phyloP scores from a whole-genome alignment of 371 early-diverging fungal species.

The Mortierella polycephala region DNA sequence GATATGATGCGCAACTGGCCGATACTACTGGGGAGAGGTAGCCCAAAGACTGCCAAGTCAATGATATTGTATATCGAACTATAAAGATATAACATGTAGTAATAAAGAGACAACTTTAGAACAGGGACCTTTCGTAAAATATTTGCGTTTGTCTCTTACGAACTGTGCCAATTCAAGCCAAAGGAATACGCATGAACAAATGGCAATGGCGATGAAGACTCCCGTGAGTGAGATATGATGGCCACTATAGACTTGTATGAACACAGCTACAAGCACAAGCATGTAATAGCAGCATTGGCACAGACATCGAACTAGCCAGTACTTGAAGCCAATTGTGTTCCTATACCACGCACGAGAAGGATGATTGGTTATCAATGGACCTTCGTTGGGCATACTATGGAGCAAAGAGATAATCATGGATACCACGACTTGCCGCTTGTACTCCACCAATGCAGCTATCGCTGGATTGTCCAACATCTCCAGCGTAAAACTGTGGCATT shows the following conservation, averaged over 20 bases:
- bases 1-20: background rate
- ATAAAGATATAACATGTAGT: background rate
- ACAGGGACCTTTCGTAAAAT: background rate
- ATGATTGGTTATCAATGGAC: too few species aligned
- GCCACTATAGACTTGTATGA: conserved; percentile 3
- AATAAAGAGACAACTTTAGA: too few species aligned
- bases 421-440: background rate
- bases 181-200: background rate
- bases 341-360: background rate
- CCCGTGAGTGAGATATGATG: background rate
- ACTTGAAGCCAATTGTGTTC: conserved; percentile 3
- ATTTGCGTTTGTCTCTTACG: background rate
- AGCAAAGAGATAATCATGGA: background rate
- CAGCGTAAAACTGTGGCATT: background rate
- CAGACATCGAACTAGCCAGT: conserved; percentile 7
- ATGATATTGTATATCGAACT: conserved; percentile 9
- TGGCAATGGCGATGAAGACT: conserved; percentile 3
- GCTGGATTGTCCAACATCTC: conserved; percentile 15
- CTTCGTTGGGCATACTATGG: too few species aligned
- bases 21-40: conserved; percentile 1
- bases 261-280: background rate
- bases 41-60: conserved; percentile 1
- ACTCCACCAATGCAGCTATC: conserved; percentile 12
- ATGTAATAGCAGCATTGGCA: conserved; percentile 4
- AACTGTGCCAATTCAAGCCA: conserved; percentile 2